Base-by-base conservation (phyloP, 306 rosid species). In the cucumber (Cucumis sativus) region DNA sequence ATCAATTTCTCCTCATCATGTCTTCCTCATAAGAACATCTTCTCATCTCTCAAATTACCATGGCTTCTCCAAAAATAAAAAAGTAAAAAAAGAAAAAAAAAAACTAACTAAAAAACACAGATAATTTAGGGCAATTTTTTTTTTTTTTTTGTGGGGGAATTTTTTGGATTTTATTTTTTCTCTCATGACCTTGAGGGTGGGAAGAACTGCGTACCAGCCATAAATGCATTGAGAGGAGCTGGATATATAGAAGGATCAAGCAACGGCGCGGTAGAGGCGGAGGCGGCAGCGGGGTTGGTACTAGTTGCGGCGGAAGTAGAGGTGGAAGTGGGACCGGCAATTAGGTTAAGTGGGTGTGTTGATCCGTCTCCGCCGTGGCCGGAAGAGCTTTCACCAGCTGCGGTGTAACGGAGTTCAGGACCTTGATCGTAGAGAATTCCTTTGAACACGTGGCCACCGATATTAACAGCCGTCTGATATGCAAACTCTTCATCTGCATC, bases 161-260 rank as follows among this genome's bases (percentile, higher is more conserved):
- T 43, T n/a, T 74, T 40, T 6, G 37, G 41, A 13, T 7, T 10
- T 25, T 67, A 10, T 40, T 67, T 67, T 41, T 43, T 33, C 45
- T 33, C 20, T 75, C 84, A 91, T 81, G 96, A 88, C 88, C 93
- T 86, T 56, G 98, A 89, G 76, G 90, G 88, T 77, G 91, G 98
- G 90, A 88, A 96, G 89, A 89, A 89, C 81, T 90, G 97, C 93
- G 97, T 90, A 91, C 97, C 97, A 80, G 99, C 90, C 89, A 92
- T 82, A 85, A 92, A 96, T 63, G 98, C 97, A 75, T 89, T 92
- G 37, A 96, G 79, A 8, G 93, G 91, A 83, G 98, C 78, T 5
- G 98, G 91, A 83, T 89, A 96, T 18, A 96, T 81, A 0, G 92
- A 81, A 59, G 98, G 90, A 35, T 96, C 97, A 71, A 88, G 80